Conservation (phyloP, 257 asterid genomes). For the Nicotiana attenuata region DNA sequence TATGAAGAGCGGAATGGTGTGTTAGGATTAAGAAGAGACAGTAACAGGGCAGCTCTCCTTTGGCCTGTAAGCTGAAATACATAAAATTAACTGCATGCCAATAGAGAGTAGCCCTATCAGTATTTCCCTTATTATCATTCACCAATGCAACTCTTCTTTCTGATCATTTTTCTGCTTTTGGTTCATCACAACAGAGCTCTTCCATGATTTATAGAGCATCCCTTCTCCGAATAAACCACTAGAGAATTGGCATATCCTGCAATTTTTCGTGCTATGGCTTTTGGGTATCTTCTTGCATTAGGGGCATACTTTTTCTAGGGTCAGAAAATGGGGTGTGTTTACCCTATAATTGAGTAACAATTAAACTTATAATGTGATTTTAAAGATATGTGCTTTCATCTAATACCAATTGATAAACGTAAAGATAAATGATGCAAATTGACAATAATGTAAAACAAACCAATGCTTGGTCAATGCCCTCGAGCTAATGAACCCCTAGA, state of each 20-base stretch:
- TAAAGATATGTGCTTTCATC: too few species aligned
- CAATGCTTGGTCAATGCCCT: too few species aligned
- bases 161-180: neutral
- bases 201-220: constrained; percentile 1
- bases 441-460: too few species aligned
- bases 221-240: constrained; percentile 22
- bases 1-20: neutral
- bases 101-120: constrained; percentile 41
- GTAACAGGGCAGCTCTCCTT: constrained; percentile 66
- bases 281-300: neutral
- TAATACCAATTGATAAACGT: too few species aligned
- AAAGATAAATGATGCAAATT: too few species aligned
- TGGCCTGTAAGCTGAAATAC: constrained; percentile 27
- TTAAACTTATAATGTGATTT: too few species aligned
- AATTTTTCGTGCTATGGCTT: neutral
- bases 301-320: neutral
- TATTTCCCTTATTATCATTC: constrained; percentile 14
- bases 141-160: neutral
- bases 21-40: constrained; percentile 31
- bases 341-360: too few species aligned
- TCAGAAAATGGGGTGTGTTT: constrained; percentile 16
- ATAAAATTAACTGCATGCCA: constrained; percentile 35
- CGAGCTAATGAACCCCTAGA: too few species aligned
- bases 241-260: constrained; percentile 34
- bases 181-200: neutral